phyloP scores from a whole-genome alignment of 2,329 filamentous ascomycete species.

The Phoma sp. region DNA sequence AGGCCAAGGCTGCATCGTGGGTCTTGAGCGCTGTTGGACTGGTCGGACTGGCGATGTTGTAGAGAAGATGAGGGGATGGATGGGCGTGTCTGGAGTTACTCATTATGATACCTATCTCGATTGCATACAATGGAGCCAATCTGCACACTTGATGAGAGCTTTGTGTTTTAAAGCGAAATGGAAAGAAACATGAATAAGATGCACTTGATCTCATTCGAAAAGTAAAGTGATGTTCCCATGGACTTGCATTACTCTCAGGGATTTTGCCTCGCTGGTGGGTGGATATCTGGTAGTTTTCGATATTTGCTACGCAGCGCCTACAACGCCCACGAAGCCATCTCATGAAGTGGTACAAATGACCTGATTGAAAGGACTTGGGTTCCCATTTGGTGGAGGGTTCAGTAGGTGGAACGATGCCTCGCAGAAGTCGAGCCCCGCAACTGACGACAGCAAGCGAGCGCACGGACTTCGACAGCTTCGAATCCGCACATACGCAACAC shows the following conservation, averaged over 20 bases:
- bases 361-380: too few relatives aligned
- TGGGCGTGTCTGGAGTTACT: slow-evolving; percentile 5
- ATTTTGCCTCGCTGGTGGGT: background rate
- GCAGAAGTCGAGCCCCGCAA: slow-evolving; percentile 14
- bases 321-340: background rate
- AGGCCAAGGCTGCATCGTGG: slow-evolving; percentile 43
- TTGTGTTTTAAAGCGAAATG: too few relatives aligned
- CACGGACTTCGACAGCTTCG: slow-evolving; percentile 20
- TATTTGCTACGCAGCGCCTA: too few relatives aligned
- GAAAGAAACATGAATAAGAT: background rate
- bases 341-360: too few relatives aligned
- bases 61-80: slow-evolving; percentile 1
- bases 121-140: background rate
- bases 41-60: slow-evolving; percentile 39
- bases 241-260: background rate
- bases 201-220: background rate
- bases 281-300: background rate
- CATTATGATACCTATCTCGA: background rate
- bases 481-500: slow-evolving; percentile 28
- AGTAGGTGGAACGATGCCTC: background rate
- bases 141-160: too few relatives aligned
- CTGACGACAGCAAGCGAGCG: slow-evolving; percentile 19
- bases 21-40: slow-evolving; percentile 44
- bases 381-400: too few relatives aligned
- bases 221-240: background rate